These are phyloP conservation scores for Linnemannia elongata DNA, from an alignment of 192 early-diverging fungal genomes.

Conservation along the genomic window DNA sequence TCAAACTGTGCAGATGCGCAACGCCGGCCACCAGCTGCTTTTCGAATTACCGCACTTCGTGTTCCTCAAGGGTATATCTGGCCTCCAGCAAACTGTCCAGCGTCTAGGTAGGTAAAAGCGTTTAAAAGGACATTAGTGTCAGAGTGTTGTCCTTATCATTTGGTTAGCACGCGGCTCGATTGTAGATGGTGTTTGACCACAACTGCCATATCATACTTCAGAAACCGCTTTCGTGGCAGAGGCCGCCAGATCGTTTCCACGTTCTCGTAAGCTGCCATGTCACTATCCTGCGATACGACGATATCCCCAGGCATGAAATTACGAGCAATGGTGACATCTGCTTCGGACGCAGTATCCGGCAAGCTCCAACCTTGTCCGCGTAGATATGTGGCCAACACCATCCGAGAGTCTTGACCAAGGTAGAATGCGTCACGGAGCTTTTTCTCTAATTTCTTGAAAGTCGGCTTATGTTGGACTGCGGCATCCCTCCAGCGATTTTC, in stretches of 20 bases:
- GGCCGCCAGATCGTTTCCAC: conserved; percentile 18
- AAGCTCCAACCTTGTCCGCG: conserved; percentile 4
- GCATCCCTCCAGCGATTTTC: neutral
- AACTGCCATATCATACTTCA: neutral
- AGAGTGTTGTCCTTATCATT: neutral
- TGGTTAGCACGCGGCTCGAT: neutral
- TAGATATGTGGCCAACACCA: neutral
- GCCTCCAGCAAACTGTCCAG: too few species aligned
- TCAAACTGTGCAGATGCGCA: too few species aligned
- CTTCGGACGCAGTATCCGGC: neutral
- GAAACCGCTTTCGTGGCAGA: neutral
- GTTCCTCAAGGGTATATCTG: too few species aligned
- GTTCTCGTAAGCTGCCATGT: conserved; percentile 15
- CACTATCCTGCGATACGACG: conserved; percentile 1
- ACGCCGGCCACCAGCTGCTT: too few species aligned
- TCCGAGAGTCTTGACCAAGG: neutral
- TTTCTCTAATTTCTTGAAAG: neutral
- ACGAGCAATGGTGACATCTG: conserved; percentile 1
- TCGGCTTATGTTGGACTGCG: neutral
- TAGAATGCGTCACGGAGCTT: neutral
- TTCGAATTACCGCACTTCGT: too few species aligned
- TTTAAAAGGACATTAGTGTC: too few species aligned
- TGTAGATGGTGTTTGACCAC: neutral
- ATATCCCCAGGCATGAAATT: neutral
- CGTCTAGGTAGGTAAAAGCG: too few species aligned